A percentile compares a stretch with the other conserved stretches of the same genome.
Evolutionary conservation across 441 rosid species (phyloP).

Genomic region (Pelargonium fulgidum): DNA sequence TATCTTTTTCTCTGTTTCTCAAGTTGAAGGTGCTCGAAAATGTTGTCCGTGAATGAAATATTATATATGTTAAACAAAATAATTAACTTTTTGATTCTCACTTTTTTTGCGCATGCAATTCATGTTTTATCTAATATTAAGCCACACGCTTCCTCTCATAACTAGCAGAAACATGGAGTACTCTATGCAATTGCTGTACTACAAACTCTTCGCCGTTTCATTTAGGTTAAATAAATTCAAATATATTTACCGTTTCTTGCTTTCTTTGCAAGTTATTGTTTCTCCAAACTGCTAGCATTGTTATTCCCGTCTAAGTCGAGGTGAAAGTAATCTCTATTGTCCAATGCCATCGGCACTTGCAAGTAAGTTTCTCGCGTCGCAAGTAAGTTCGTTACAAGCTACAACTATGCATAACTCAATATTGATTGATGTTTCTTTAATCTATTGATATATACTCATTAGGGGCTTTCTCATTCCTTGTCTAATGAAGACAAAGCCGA

Average conservation of each 20-base stretch:
- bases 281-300: slow-evolving; percentile 50
- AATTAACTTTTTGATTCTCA: too few relatives aligned
- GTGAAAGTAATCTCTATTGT: slow-evolving; percentile 42
- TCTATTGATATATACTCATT: not conserved
- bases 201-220: not conserved
- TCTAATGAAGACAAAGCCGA: slow-evolving; percentile 43
- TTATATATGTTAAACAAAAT: too few relatives aligned
- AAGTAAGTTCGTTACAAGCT: not conserved
- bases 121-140: slow-evolving; percentile 59
- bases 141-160: slow-evolving; percentile 68
- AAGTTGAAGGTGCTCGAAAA: too few relatives aligned
- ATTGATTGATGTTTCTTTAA: not conserved
- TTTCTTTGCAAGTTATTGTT: slow-evolving; percentile 39
- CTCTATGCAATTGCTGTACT: slow-evolving; percentile 57
- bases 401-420: not conserved
- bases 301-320: slow-evolving; percentile 64
- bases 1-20: too few relatives aligned
- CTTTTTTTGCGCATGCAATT: slow-evolving; percentile 43
- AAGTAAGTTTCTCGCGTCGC: slow-evolving; percentile 23
- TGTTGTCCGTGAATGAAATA: too few relatives aligned
- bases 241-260: not conserved
- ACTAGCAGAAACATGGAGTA: slow-evolving; percentile 34
- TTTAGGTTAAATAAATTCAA: not conserved
- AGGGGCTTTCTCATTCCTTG: slow-evolving; percentile 35
- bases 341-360: slow-evolving; percentile 40